Percentiles rank a stretch among this genome's conserved stretches.
phyloP scores from a whole-genome alignment of 108 stramenopile species.

The Fistulifera solaris region DNA sequence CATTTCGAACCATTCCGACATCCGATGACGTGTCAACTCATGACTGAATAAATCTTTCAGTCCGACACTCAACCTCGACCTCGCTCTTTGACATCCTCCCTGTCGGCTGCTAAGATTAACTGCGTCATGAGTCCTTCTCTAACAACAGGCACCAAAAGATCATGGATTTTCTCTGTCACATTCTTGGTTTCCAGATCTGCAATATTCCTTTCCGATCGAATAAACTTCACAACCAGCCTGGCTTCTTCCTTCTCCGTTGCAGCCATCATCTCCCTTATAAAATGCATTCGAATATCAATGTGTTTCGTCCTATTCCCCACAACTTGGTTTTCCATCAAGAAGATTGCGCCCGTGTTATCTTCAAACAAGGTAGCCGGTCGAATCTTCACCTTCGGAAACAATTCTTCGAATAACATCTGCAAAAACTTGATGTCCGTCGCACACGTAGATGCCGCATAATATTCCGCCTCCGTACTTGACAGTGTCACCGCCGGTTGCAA shows the following conservation, averaged over 20 bases:
- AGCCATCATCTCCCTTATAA: slow-evolving; percentile 3
- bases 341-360: slow-evolving; percentile 21
- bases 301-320: slow-evolving; percentile 24
- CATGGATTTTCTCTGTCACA: not conserved
- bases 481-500: slow-evolving; percentile 7
- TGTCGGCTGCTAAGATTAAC: no score
- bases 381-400: not conserved
- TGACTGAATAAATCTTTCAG: no score
- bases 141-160: no score
- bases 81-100: no score
- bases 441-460: slow-evolving; percentile 4
- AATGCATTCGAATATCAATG: slow-evolving; percentile 11
- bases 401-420: slow-evolving; percentile 15
- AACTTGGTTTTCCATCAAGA: slow-evolving; percentile 12
- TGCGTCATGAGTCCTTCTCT: no score
- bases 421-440: slow-evolving; percentile 15
- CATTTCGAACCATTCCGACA: no score
- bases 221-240: slow-evolving; percentile 14
- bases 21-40: no score
- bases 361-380: slow-evolving; percentile 11
- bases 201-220: not conserved
- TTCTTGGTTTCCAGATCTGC: slow-evolving; percentile 1
- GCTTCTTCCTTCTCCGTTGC: not conserved
- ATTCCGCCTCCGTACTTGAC: slow-evolving; percentile 13
- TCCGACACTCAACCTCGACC: no score